Conservation (phyloP, 805 yeast species). For the Metschnikowia chrysomelidarum region DNA sequence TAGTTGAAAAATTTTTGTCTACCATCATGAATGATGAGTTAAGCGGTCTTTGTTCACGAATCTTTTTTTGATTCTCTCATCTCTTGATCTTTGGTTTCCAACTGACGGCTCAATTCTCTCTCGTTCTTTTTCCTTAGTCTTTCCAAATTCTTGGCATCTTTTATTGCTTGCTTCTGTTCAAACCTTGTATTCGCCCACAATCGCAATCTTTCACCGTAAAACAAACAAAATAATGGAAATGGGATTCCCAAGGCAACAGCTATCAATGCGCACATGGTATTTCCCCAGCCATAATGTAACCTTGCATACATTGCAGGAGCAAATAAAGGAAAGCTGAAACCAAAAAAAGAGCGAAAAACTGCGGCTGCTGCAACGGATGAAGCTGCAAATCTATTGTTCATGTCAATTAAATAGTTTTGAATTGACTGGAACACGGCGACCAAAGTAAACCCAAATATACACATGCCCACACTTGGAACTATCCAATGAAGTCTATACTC, state of each 20-base stretch:
- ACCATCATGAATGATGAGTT: no score
- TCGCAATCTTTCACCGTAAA: slow-evolving; percentile 57
- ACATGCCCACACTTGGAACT: slow-evolving; percentile 61
- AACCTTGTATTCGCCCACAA: slow-evolving; percentile 54
- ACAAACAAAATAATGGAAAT: slow-evolving; percentile 56
- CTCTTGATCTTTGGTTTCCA: neutral
- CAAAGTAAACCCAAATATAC: slow-evolving; percentile 56
- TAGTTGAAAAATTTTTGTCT: no score
- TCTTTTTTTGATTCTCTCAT: neutral
- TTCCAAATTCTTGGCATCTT: slow-evolving; percentile 43
- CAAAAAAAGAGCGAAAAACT: slow-evolving; percentile 62
- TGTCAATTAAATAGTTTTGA: slow-evolving; percentile 67
- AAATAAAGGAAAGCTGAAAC: slow-evolving; percentile 68
- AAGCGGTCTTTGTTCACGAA: no score
- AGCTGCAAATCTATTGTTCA: slow-evolving; percentile 67
- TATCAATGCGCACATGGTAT: slow-evolving; percentile 58
- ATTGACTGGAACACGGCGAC: slow-evolving; percentile 67
- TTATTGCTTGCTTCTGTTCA: slow-evolving; percentile 44
- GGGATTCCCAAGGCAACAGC: slow-evolving; percentile 63
- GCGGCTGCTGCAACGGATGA: slow-evolving; percentile 70
- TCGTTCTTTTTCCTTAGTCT: slow-evolving; percentile 25
- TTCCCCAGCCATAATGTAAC: slow-evolving; percentile 71
- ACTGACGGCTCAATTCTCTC: slow-evolving; percentile 5
- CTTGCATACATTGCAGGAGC: slow-evolving; percentile 54
- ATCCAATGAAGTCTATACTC: slow-evolving; percentile 56